Percentiles rank a stretch among this genome's conserved stretches.
These are phyloP conservation scores for Daedalea quercina DNA, from an alignment of 768 basidiomycete genomes.

Conservation along the genomic window DNA sequence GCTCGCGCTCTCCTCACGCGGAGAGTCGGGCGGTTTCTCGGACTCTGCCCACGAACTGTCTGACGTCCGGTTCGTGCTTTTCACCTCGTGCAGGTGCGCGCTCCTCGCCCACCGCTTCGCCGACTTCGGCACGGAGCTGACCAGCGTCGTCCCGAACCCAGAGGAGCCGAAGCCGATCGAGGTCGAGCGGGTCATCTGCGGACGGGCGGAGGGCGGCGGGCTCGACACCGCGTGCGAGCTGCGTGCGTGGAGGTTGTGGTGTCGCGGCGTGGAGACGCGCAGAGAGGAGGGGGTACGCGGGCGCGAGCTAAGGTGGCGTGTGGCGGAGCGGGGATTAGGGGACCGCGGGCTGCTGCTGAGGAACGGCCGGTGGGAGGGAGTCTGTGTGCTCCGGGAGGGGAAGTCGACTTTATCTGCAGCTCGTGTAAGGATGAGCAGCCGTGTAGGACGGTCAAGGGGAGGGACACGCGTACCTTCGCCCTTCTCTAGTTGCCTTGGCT, in stretches of 20 bases:
- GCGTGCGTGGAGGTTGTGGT: conserved; percentile 14
- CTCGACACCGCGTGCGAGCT: conserved; percentile 16
- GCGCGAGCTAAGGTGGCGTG: conserved; percentile 3
- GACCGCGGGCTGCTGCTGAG: neutral
- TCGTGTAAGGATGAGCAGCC: neutral
- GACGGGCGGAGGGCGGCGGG: conserved; percentile 29
- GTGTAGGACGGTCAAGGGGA: no score
- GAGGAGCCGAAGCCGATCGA: conserved; percentile 25
- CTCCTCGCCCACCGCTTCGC: conserved; percentile 56
- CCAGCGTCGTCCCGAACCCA: conserved; percentile 20
- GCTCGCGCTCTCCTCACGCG: neutral
- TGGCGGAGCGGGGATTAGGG: neutral
- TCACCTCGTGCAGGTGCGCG: conserved; percentile 66
- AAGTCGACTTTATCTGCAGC: conserved; percentile 9
- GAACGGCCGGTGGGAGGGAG: neutral
- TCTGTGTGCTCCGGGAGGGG: conserved; percentile 9
- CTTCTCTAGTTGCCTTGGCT: neutral
- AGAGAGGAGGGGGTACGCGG: conserved; percentile 18
- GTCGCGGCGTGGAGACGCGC: conserved; percentile 12
- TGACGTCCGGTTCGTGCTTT: conserved; percentile 3
- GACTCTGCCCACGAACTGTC: neutral
- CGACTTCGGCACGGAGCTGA: conserved; percentile 34
- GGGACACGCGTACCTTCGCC: neutral
- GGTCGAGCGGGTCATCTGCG: conserved; percentile 37
- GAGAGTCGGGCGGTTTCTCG: neutral